phyloP scores from a whole-genome alignment of 2,329 filamentous ascomycete species.

The Falciphora oryzae region DNA sequence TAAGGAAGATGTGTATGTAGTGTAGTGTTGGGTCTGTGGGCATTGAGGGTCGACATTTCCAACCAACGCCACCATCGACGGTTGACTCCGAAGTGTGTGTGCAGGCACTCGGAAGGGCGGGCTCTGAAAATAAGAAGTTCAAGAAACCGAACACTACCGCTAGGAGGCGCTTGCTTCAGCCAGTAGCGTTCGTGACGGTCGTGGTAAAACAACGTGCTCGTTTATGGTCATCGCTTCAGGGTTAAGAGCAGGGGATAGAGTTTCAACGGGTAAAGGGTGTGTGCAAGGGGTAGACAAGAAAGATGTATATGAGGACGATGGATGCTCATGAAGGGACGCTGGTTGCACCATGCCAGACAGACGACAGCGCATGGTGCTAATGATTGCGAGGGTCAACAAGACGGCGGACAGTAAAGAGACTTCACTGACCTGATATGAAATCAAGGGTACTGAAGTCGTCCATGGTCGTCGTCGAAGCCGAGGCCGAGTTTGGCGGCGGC shows the following conservation, averaged over 20 bases:
- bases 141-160: not conserved
- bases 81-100: not conserved
- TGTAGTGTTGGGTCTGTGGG: not conserved
- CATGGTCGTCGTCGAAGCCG: conserved; percentile 28
- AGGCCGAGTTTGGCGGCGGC: conserved; percentile 19
- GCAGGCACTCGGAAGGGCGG: too few relatives aligned
- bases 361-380: too few relatives aligned
- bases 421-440: conserved; percentile 43
- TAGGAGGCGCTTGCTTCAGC: not conserved
- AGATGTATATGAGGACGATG: not conserved
- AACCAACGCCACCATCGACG: not conserved
- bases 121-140: too few relatives aligned
- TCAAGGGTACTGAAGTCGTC: conserved; percentile 42
- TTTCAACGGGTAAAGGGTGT: not conserved
- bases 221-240: not conserved
- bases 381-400: too few relatives aligned
- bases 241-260: not conserved
- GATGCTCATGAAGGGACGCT: too few relatives aligned
- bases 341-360: too few relatives aligned
- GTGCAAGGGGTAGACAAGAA: not conserved
- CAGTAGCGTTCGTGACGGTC: not conserved
- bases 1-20: not conserved
- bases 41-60: not conserved
- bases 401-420: too few relatives aligned
- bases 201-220: not conserved